These are phyloP conservation scores for Pichia sp. DNA, from an alignment of 1,139 yeast species.

Conservation along the genomic window DNA sequence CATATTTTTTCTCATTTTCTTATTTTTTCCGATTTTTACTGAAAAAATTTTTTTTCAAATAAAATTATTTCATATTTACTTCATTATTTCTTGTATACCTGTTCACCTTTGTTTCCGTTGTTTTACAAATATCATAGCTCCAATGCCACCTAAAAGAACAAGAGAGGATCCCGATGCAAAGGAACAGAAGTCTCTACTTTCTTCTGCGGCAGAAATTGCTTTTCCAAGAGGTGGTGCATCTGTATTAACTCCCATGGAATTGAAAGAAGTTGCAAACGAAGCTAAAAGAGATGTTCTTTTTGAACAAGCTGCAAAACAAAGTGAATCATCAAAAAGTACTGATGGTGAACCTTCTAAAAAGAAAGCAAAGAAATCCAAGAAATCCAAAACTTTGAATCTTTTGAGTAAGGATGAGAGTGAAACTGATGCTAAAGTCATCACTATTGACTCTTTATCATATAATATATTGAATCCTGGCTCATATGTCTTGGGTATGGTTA, in stretches of 20 bases:
- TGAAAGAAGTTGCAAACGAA: conserved; percentile 87
- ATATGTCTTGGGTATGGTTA: conserved; percentile 67
- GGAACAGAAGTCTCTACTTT: conserved; percentile 21
- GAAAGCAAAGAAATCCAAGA: conserved; percentile 26
- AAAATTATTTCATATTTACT: not conserved
- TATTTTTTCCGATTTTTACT: not conserved
- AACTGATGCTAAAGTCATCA: conserved; percentile 26
- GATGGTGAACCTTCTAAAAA: conserved; percentile 31
- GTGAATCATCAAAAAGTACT: conserved; percentile 17
- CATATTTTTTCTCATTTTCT: not conserved
- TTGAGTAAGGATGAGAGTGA: conserved; percentile 17
- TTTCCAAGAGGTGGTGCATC: conserved; percentile 96
- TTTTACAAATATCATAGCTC: not conserved
- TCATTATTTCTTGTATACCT: not conserved
- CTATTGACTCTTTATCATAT: conserved; percentile 56
- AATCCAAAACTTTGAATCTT: conserved; percentile 25
- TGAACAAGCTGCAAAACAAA: conserved; percentile 37
- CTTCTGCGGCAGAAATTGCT: conserved; percentile 49
- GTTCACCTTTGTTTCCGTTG: not conserved
- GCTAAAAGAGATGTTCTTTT: conserved; percentile 83
- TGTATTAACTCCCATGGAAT: conserved; percentile 80
- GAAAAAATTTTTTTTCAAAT: not conserved
- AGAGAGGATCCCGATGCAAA: conserved; percentile 23
- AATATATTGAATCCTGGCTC: conserved; percentile 65
- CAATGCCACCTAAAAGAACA: conserved; percentile 27